These are phyloP conservation scores for Scheffersomyces parashehatae DNA, from an alignment of 1,139 yeast genomes.

Conservation along the genomic window DNA sequence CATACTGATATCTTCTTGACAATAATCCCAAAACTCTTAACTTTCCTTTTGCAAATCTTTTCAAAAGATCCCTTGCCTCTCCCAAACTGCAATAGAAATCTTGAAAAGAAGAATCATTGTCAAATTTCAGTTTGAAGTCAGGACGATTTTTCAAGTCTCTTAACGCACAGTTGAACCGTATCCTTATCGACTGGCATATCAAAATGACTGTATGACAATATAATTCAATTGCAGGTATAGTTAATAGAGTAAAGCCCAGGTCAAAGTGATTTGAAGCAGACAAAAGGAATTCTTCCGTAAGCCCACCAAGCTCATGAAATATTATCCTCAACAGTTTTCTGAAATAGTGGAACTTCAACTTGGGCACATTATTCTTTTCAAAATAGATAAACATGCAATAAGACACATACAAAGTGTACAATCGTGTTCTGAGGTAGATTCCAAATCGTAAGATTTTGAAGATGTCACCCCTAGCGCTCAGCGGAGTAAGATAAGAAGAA, in stretches of 20 bases:
- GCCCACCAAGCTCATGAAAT: slow-evolving; percentile 15
- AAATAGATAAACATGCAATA: slow-evolving; percentile 22
- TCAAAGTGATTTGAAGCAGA: slow-evolving; percentile 6
- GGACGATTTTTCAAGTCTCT: neutral
- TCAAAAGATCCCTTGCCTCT: neutral
- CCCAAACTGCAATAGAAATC: neutral
- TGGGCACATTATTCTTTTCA: slow-evolving; percentile 16
- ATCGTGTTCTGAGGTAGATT: slow-evolving; percentile 7
- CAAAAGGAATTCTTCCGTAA: slow-evolving; percentile 4
- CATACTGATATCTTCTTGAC: slow-evolving; percentile 13
- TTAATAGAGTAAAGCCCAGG: slow-evolving; percentile 10
- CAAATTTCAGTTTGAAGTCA: slow-evolving; percentile 4
- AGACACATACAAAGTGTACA: slow-evolving; percentile 16
- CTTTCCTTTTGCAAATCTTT: neutral
- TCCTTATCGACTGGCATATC: slow-evolving; percentile 1
- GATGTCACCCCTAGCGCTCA: neutral
- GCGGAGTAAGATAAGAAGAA: neutral
- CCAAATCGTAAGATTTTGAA: neutral
- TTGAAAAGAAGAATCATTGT: slow-evolving; percentile 2
- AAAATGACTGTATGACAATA: neutral
- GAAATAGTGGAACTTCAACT: slow-evolving; percentile 20
- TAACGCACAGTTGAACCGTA: slow-evolving; percentile 2
- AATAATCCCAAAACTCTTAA: neutral
- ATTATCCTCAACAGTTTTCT: slow-evolving; percentile 16
- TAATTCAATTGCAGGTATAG: slow-evolving; percentile 2